phyloP scores from a whole-genome alignment of 441 rosid species.

The Flueggea neowawraea region DNA sequence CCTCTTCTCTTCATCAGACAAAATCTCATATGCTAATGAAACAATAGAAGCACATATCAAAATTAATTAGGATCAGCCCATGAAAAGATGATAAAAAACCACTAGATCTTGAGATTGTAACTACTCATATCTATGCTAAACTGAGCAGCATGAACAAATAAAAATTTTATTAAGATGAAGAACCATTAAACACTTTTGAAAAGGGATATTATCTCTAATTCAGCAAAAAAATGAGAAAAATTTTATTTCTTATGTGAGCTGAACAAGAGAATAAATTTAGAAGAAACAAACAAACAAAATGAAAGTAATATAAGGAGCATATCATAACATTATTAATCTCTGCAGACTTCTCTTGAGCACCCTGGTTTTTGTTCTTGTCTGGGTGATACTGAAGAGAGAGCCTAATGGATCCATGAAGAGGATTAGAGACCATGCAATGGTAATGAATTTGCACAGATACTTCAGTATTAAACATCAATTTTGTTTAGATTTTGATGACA shows the following conservation, averaged over 20 bases:
- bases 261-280: no score
- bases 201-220: no score
- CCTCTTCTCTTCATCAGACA: conserved; percentile 86
- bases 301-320: background rate
- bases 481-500: no score
- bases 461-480: no score
- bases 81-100: no score
- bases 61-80: background rate
- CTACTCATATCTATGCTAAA: no score
- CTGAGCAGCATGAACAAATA: no score
- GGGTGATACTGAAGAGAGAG: conserved; percentile 87
- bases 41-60: conserved; percentile 9
- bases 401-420: conserved; percentile 30
- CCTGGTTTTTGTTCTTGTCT: conserved; percentile 82
- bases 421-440: background rate
- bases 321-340: conserved; percentile 84
- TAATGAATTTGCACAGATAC: background rate
- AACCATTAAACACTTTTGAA: no score
- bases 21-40: conserved; percentile 82
- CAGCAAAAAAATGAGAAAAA: no score
- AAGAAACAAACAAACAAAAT: background rate
- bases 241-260: no score
- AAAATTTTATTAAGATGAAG: no score
- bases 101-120: no score
- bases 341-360: conserved; percentile 85